A percentile compares a stretch with the other conserved stretches of the same genome.
Conservation (phyloP, 2,329 filamentous ascomycete species). For the Arthrobotrys pseudoclavata region DNA sequence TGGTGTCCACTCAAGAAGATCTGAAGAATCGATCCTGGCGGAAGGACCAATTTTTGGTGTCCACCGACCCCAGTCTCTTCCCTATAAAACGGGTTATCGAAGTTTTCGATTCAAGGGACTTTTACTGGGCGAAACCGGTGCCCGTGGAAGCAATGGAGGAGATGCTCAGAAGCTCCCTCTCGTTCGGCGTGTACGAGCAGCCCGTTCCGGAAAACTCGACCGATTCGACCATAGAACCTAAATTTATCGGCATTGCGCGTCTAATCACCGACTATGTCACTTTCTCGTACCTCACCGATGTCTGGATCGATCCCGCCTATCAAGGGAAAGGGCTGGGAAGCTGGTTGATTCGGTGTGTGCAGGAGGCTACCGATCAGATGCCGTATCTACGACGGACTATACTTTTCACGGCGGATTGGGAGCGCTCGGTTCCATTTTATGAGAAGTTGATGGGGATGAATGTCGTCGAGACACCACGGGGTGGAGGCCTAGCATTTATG, state of each 20-base stretch:
- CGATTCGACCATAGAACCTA: conserved; percentile 60
- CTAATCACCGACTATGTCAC: conserved; percentile 69
- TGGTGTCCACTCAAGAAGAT: conserved; percentile 8
- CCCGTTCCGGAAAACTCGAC: conserved; percentile 61
- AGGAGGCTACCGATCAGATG: conserved; percentile 68
- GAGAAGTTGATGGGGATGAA: conserved; percentile 64
- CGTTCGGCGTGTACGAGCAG: conserved; percentile 65
- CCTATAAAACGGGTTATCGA: conserved; percentile 64
- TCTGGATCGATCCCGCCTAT: conserved; percentile 68
- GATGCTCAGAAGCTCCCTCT: conserved; percentile 65
- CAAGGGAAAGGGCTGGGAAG: conserved; percentile 69
- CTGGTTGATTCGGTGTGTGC: conserved; percentile 69
- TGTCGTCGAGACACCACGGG: conserved; percentile 60
- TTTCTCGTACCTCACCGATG: conserved; percentile 70
- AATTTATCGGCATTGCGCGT: conserved; percentile 68
- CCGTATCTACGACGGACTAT: conserved; percentile 67
- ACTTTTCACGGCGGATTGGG: conserved; percentile 63
- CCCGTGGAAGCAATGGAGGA: conserved; percentile 63
- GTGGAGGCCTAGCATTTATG: conserved; percentile 60
- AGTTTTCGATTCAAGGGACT: conserved; percentile 64
- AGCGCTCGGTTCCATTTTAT: conserved; percentile 65
- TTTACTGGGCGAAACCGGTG: conserved; percentile 66
- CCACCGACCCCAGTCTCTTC: conserved; percentile 65
- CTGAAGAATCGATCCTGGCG: conserved; percentile 44
- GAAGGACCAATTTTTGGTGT: conserved; percentile 64